Evolutionary conservation across 2,329 filamentous ascomycete genomes (phyloP).

Genomic region (Neurospora crassa): DNA sequence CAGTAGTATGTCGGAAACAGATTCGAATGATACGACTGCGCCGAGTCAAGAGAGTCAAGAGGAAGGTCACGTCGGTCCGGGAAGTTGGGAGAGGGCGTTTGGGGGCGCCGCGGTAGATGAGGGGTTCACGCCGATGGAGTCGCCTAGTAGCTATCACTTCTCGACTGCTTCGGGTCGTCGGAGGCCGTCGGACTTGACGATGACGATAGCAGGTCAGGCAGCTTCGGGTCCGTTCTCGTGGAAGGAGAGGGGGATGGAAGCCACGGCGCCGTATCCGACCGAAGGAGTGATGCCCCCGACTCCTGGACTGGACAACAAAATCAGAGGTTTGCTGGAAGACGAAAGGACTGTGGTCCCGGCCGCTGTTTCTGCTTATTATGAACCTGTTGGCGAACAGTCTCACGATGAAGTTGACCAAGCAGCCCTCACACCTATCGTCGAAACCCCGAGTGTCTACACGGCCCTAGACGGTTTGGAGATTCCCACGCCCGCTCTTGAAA

Average conservation of each 20-base stretch:
- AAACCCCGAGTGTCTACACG: neutral
- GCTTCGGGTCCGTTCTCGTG: neutral
- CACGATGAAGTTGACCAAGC: neutral
- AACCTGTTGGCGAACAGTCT: neutral
- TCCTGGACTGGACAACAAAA: constrained; percentile 6
- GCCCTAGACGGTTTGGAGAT: neutral
- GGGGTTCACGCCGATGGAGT: constrained; percentile 15
- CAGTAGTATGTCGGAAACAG: neutral
- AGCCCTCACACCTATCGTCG: neutral
- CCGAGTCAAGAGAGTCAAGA: neutral
- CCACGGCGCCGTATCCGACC: constrained; percentile 23
- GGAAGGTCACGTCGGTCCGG: neutral
- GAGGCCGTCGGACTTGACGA: neutral
- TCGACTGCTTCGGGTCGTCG: neutral
- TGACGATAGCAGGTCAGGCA: neutral
- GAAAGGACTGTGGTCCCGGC: constrained; percentile 22
- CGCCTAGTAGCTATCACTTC: constrained; percentile 14
- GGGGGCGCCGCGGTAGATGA: neutral
- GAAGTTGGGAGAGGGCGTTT: constrained; percentile 8
- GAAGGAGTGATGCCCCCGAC: constrained; percentile 19
- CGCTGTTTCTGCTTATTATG: constrained; percentile 7
- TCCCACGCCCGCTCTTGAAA: neutral
- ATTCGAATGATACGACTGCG: neutral
- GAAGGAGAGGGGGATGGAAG: neutral
- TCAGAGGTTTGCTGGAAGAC: constrained; percentile 21